Evolutionary conservation across 345 rosid genomes (phyloP), one percentile per base, ranked within the genome.

Genomic region (Heritiera littoralis): DNA sequence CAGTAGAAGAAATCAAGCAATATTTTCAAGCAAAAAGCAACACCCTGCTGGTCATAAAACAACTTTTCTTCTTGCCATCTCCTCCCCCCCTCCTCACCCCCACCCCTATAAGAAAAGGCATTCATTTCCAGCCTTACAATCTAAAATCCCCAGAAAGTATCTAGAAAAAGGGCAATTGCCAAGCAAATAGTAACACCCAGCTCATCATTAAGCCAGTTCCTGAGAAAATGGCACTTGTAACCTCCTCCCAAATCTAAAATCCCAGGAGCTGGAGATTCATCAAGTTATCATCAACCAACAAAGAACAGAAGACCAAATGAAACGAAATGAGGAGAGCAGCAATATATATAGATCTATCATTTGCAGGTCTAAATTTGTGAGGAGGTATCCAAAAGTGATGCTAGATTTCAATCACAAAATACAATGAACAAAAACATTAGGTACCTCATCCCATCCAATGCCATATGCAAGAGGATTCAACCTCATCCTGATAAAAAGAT

Each of bases 391-490:
- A 18, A 23, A 7, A 30, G 0, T 51, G n/a, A 32, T 5, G 15
- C 28, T 32, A 72, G 8, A 72, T 72, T 72, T 72, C 63, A 54
- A 72, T 46, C 13, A 63, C 3, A 58, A 58, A 63, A 60, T 60
- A 20, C 23, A 64, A 55, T 8, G 14, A 77, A 69, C 23, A 77
- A 77, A 30, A 54, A 28, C 7, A 68, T 40, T 41, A 54, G 82
- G 43, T 85, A 95, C 99, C 98, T 95, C 98, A 43, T 95, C 99
- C 99, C 99, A 95, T 85, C 98, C 99, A 83, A 93, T 82, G 61
- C 99, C 99, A 87, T 95, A 95, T 77, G 94, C 99, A 87, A 95
- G 84, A 52, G 99, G 99, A 86, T 95, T 95, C 85, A 92, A 66
- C 84, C 90, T 92, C 99, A 95, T 95, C 86, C 99, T 91, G 83